Percentiles rank a stretch among this genome's conserved stretches.
Evolutionary conservation across 1,284 basidiomycete genomes (phyloP).

Genomic region (Sporisorium graminicola): DNA sequence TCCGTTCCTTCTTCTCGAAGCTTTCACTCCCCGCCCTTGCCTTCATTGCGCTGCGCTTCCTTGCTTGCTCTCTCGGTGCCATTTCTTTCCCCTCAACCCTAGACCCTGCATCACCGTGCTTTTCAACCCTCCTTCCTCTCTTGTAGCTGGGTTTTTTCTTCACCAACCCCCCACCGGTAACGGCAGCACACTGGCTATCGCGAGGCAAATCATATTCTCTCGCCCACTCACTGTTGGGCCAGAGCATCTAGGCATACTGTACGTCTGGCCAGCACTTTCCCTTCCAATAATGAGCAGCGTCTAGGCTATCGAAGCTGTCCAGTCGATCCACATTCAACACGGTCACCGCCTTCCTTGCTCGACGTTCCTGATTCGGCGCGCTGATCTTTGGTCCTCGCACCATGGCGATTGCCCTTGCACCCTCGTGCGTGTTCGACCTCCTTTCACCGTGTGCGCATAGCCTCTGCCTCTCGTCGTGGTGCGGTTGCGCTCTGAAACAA

Average conservation of each 20-base stretch:
- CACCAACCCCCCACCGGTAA: conserved; percentile 4
- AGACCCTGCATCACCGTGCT: conserved; percentile 2
- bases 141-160: background rate
- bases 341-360: conserved; percentile 1
- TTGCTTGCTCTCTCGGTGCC: background rate
- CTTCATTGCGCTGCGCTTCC: background rate
- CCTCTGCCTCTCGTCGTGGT: background rate
- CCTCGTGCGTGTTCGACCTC: background rate
- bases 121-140: background rate
- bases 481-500: background rate
- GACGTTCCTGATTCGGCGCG: conserved; percentile 9
- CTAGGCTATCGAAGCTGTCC: background rate
- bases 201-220: background rate
- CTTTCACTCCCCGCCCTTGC: background rate
- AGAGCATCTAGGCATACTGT: conserved; percentile 17
- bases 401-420: conserved; percentile 8
- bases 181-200: background rate
- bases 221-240: conserved; percentile 20
- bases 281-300: background rate
- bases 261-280: conserved; percentile 6
- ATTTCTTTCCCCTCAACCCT: conserved; percentile 5
- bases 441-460: background rate
- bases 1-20: too few species aligned
- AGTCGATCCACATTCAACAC: background rate
- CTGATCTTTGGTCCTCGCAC: background rate